Evolutionary conservation across 208 protist genomes (phyloP), one percentile per base, ranked within the genome.

Genomic region (Naegleria lovaniensis): DNA sequence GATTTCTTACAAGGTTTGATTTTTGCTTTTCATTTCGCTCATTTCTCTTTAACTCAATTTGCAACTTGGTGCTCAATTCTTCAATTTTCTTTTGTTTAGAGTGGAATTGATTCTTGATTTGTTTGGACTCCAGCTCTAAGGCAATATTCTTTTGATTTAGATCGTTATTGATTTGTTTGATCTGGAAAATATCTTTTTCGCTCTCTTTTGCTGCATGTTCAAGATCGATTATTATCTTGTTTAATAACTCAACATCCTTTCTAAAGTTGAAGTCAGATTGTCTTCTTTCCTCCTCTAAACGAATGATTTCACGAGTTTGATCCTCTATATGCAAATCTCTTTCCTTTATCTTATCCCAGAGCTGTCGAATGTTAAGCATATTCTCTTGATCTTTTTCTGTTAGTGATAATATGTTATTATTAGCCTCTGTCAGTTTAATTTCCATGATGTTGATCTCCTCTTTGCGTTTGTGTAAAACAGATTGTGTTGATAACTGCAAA

Each of bases 81-180:
- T 79, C 67, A 36, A 79, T 79, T 36, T 79, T 79, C 67, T 79
- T 79, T 79, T 79, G 67, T 36, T 79, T 79, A 33, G n/a, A 36
- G 25, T 29, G 29, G 29, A 79, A 79, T 79, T 79, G 67, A 36
- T 79, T 19, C 9, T 79, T 79, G 29, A 79, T 25, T 79, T 79
- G 67, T 79, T 79, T 79, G 29, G 5, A 36, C 25, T 79, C 67
- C n/a, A 79, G 36, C 13, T 79, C 67, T 11, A 79, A 36, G 67
- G 16, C 29, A 29, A 79, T 36, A 9, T 36, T 25, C n/a, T 79
- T 19, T 79, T 79, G 67, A 36, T 19, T 36, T 0, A 79, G 67
- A 36, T 29, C n/a, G 19, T 29, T 33, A 79, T 79, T 79, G 19
- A 36, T 9, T 36, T 79, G 5, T 13, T 79, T 79, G 29, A 79